A percentile compares a stretch with the other conserved stretches of the same genome.
Evolutionary conservation across 805 yeast species (phyloP).

Genomic region (Pichia phayaonensis): DNA sequence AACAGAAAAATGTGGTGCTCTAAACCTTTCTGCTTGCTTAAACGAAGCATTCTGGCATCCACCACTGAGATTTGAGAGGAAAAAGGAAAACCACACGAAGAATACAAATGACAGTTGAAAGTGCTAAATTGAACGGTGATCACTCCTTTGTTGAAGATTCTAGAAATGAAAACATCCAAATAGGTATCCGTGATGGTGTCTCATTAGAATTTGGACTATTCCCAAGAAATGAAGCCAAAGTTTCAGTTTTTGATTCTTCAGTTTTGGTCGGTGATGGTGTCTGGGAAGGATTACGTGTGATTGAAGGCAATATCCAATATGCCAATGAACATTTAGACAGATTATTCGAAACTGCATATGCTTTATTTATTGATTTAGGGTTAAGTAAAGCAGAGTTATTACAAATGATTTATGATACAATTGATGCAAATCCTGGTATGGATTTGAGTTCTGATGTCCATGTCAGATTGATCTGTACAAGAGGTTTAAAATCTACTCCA

Average conservation of each 20-base stretch:
- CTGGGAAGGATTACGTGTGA: constrained; percentile 2
- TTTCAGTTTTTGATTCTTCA: constrained; percentile 4
- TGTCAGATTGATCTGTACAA: constrained; percentile 1
- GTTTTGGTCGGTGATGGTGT: constrained; percentile 3
- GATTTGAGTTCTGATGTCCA: not conserved
- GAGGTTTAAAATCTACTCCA: constrained; percentile 4
- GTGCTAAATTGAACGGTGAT: not conserved
- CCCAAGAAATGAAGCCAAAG: constrained; percentile 1
- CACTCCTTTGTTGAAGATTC: constrained; percentile 1
- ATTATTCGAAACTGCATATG: constrained; percentile 1
- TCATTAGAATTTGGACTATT: not conserved
- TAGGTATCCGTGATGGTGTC: constrained; percentile 4
- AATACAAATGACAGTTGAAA: too few species aligned
- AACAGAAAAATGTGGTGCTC: too few species aligned
- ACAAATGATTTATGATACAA: constrained; percentile 2
- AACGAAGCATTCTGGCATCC: too few species aligned
- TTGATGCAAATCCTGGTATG: constrained; percentile 5
- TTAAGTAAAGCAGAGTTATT: not conserved
- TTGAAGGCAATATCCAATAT: constrained; percentile 1
- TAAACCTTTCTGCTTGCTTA: too few species aligned
- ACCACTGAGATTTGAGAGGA: too few species aligned
- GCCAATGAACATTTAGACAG: constrained; percentile 2
- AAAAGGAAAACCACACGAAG: too few species aligned
- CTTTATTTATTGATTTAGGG: constrained; percentile 3
- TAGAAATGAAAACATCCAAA: not conserved